Base-by-base conservation (phyloP, 2,329 filamentous ascomycete genomes). In the Xylariaceae sp. region DNA sequence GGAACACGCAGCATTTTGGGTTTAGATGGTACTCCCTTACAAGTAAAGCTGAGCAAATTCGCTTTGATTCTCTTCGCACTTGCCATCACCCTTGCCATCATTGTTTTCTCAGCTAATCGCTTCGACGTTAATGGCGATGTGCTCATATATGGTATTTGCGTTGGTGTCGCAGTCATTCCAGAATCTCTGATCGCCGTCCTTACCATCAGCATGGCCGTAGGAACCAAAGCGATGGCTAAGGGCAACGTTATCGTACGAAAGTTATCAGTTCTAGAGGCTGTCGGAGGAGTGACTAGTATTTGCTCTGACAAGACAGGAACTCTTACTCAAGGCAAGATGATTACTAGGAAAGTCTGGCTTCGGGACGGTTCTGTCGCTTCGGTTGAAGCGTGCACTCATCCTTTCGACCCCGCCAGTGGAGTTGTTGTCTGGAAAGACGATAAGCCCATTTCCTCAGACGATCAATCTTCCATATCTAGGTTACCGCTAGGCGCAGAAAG, bases 31-130 rank as follows among this genome's bases (percentile, higher is more conserved):
- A 96, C 92, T 1, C 92, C 92, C 0, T 77, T 96, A 39, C 91
- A 95, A 74, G 86, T 88, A 61, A 93, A 90, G 67, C 80, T 96
- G 45, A 91, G 88, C 74, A 91, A 92, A 72, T 87, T 96, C 65
- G 91, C 92, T 23, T 85, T 94, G 36, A 69, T 91, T 3, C 82
- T 96, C 2, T 95, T 96, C 66, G 85, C 80, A 40, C 81, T 91
- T 44, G 92, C 84, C 36, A 75, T 86, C 49, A 63, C 85, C 2
- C 75, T 86, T 27, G 82, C 80, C 43, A 67, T 86, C 53, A 80
- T 86, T 45, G 84, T 87, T 62, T 87, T 87, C 67, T 80, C 77
- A 5, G 82, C 77, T 56, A 83, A 79, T 67, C 72, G 73, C 52
- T 86, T 80, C 71, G 42, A 77, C 1, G 71, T 85, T 37, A 70